Percentiles rank a stretch among this genome's conserved stretches.
Conservation (phyloP, 768 basidiomycete species). For the Galerina marginata region DNA sequence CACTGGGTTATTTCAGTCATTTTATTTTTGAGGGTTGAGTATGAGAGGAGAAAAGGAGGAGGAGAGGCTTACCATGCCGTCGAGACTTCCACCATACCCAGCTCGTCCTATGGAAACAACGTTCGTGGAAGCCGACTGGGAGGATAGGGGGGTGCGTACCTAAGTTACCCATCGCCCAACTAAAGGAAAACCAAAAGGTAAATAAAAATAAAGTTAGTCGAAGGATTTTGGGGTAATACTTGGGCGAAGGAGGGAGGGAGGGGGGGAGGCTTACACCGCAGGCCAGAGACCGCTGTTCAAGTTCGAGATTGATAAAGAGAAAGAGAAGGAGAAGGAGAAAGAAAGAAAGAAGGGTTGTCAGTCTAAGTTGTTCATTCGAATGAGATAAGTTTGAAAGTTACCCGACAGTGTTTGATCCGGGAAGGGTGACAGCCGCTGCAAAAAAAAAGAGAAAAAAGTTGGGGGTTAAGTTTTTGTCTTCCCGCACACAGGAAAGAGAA, state of each 20-base stretch:
- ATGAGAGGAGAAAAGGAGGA: background rate
- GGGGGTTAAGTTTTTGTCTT: background rate
- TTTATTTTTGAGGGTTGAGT: no score
- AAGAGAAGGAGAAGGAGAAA: no score
- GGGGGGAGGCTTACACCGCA: slow-evolving; percentile 36
- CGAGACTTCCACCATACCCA: slow-evolving; percentile 72
- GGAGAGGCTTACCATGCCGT: slow-evolving; percentile 58
- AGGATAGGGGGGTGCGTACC: slow-evolving; percentile 26
- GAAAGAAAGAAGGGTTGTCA: background rate
- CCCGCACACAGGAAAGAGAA: no score
- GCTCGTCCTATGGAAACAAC: slow-evolving; percentile 54
- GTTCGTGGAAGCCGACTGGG: slow-evolving; percentile 9
- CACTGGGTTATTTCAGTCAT: no score
- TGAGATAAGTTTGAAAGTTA: slow-evolving; percentile 1
- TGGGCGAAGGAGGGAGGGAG: background rate
- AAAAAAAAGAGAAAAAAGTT: background rate
- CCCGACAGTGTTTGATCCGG: slow-evolving; percentile 36
- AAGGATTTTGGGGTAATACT: background rate
- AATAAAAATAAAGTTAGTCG: no score
- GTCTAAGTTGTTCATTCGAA: background rate
- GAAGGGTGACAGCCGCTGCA: slow-evolving; percentile 37
- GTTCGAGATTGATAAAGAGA: no score
- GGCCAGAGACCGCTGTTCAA: slow-evolving; percentile 45
- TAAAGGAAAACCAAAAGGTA: slow-evolving; percentile 1
- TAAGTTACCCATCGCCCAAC: slow-evolving; percentile 60